Evolutionary conservation across 495 filamentous ascomycete species (phyloP).

Genomic region (Aspergillus incahuasiensis): DNA sequence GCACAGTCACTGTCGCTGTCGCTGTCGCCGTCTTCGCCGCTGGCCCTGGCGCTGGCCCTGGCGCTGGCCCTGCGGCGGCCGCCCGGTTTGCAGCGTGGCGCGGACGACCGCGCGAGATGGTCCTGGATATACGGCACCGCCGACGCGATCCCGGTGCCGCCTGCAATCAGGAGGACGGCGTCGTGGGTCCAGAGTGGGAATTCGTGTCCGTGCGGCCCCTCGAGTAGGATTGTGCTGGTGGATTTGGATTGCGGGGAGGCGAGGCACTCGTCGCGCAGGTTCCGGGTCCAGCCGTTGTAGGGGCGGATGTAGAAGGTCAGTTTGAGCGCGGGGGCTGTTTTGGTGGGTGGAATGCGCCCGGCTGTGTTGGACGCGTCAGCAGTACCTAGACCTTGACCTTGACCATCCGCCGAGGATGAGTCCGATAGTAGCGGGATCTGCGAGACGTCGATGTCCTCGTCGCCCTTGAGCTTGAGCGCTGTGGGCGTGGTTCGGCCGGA

Average conservation of each 20-base stretch:
- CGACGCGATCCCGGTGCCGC: conserved; percentile 56
- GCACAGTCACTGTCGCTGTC: no score
- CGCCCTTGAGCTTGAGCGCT: conserved; percentile 8
- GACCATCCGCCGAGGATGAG: neutral
- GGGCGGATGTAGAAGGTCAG: conserved; percentile 45
- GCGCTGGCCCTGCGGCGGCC: no score
- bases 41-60: no score
- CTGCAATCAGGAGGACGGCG: conserved; percentile 52
- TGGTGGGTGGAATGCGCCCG: no score
- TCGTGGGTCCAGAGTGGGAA: conserved; percentile 46
- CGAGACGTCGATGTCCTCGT: conserved; percentile 18
- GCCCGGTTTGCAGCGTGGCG: no score
- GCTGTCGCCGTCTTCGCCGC: no score
- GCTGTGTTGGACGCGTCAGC: no score
- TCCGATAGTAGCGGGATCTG: conserved; percentile 33
- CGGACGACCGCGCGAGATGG: conserved; percentile 29
- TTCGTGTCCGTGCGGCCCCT: conserved; percentile 55
- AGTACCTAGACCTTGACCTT: no score
- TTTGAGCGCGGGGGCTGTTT: no score
- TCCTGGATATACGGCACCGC: conserved; percentile 48
- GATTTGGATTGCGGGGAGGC: conserved; percentile 13
- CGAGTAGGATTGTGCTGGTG: conserved; percentile 39
- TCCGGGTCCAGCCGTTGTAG: conserved; percentile 46
- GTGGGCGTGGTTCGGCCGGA: neutral
- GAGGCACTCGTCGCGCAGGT: conserved; percentile 38